These are phyloP conservation scores for Penicillium waksmanii DNA, from an alignment of 495 filamentous ascomycete species.

Conservation along the genomic window DNA sequence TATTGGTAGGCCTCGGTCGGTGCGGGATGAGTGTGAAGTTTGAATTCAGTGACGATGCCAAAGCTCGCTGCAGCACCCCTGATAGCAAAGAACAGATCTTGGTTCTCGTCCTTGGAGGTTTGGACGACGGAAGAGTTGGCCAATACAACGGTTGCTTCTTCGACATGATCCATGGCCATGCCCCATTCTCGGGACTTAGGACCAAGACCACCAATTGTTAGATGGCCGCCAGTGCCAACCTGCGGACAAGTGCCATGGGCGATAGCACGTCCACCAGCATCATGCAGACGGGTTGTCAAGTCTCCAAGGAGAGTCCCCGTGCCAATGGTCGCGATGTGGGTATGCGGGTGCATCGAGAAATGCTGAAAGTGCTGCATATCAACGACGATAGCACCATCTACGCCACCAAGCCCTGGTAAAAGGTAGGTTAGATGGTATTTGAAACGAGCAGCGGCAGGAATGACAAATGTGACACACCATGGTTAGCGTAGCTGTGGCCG, in stretches of 20 bases:
- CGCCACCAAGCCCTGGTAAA: slow-evolving; percentile 48
- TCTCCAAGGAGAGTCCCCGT: slow-evolving; percentile 65
- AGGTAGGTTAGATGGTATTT: background rate
- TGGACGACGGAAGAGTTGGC: slow-evolving; percentile 56
- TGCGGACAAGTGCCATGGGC: slow-evolving; percentile 67
- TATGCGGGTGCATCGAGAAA: slow-evolving; percentile 54
- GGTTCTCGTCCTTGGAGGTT: slow-evolving; percentile 39
- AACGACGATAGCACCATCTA: slow-evolving; percentile 46
- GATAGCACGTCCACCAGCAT: slow-evolving; percentile 65
- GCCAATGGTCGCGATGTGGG: slow-evolving; percentile 65
- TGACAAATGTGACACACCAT: slow-evolving; percentile 27
- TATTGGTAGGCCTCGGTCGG: slow-evolving; percentile 43
- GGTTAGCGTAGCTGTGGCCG: slow-evolving; percentile 72
- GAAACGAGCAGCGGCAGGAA: background rate
- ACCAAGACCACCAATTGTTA: slow-evolving; percentile 72
- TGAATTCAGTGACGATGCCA: slow-evolving; percentile 53
- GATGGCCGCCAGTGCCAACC: slow-evolving; percentile 74
- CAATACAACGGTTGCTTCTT: slow-evolving; percentile 62
- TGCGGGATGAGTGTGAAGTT: slow-evolving; percentile 42
- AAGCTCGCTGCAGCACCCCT: slow-evolving; percentile 51
- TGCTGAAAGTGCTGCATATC: slow-evolving; percentile 52
- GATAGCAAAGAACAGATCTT: slow-evolving; percentile 57
- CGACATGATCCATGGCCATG: slow-evolving; percentile 64
- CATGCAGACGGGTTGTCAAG: slow-evolving; percentile 58
- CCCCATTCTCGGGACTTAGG: slow-evolving; percentile 66